Conservation (phyloP, 129 eudicot genomes). For the Apium graveolens region DNA sequence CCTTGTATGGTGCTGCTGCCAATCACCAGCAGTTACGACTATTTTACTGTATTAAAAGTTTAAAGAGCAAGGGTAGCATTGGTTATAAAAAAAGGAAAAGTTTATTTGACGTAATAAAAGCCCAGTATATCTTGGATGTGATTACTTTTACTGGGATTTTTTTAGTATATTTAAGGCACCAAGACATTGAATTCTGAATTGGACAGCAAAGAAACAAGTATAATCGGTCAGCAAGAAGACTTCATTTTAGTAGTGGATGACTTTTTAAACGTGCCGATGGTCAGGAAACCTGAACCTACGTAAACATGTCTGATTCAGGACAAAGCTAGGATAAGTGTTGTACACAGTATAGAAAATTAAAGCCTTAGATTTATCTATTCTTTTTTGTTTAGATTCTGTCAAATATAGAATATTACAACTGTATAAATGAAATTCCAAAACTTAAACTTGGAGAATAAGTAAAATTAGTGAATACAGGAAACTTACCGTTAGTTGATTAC, state of each 20-base stretch:
- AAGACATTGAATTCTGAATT: neutral
- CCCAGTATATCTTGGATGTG: neutral
- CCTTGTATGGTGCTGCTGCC: neutral
- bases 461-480: neutral
- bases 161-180: neutral
- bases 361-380: neutral
- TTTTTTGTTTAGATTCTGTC: neutral
- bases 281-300: neutral
- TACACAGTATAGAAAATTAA: neutral
- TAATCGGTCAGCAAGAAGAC: neutral
- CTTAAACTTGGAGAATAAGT: neutral
- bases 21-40: neutral
- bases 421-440: too few relatives aligned
- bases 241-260: neutral
- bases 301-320: neutral
- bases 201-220: neutral
- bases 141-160: neutral
- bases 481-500: neutral
- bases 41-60: too few relatives aligned
- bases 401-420: too few relatives aligned
- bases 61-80: neutral
- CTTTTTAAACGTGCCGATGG: neutral
- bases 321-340: neutral
- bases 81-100: neutral
- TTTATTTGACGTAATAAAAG: neutral